Base-by-base conservation (phyloP, 805 yeast genomes). In the Pichia pseudocactophila region DNA sequence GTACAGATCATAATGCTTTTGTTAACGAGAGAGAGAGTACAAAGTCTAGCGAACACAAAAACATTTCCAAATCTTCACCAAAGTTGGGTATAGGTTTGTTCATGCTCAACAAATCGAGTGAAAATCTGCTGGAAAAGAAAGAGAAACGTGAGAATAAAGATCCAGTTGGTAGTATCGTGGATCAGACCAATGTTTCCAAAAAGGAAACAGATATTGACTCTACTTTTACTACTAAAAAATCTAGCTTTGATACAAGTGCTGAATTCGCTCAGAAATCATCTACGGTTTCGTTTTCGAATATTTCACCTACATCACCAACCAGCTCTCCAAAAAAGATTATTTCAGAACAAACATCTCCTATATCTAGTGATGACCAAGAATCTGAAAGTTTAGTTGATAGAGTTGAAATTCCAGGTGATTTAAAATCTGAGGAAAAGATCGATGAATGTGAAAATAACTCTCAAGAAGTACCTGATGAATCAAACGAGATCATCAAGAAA, bases 61-160 rank as follows among this genome's bases (percentile, higher is more conserved):
- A 41, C 6, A 30, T 18, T 15, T 3, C 20, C 5, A 31, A 6
- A 8, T 34, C 46, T 19, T 43, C 46, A 7, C 46, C 46, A 19
- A 43, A 43, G 22, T 20, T 39, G 11, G 46, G 46, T 15, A 32
- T 39, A 11, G 43, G 46, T 3, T 36, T 43, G 13, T 43, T 43
- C 20, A 25, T 40, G 8, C 28, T 26, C 17, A 42, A 42, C 26
- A 42, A 39, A 36, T 43, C 46, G 11, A 36, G 13, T 35, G 46
- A 43, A 17, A 43, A n/a, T 36, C 7, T 43, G 4, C 5, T 13
- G 10, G 46, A 43, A 4, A 30, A n/a, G 10, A 31, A 32, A 4
- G 36, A 28, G 3, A 12, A 7, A 1, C 27, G 18, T 11, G 31
- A 28, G n/a, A 28, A 28, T n/a, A 4, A 32, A 32, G 16, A 17